These are phyloP conservation scores for Clausena lansium DNA, from an alignment of 345 rosid species.

Conservation along the genomic window DNA sequence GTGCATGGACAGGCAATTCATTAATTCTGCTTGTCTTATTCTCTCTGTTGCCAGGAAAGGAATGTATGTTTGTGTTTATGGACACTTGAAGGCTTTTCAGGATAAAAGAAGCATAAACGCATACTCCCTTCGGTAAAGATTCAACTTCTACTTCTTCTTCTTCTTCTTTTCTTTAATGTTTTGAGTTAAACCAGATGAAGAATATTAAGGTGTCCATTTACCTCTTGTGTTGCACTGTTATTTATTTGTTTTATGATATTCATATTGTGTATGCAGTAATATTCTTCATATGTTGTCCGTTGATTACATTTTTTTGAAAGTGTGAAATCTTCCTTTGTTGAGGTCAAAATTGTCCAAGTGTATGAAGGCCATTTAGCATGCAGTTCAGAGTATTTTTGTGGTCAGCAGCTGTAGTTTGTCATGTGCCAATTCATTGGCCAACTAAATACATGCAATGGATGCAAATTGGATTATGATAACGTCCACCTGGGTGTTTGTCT, in stretches of 20 bases:
- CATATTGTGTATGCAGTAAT: background rate
- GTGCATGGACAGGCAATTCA: slow-evolving; percentile 1
- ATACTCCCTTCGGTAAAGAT: slow-evolving; percentile 66
- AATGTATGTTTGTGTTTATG: slow-evolving; percentile 83
- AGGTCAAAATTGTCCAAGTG: background rate
- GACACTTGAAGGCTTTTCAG: slow-evolving; percentile 73
- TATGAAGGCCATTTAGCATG: background rate
- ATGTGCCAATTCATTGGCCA: background rate
- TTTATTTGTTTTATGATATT: background rate
- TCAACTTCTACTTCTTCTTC: background rate
- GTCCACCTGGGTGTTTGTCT: background rate
- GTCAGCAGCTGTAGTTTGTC: background rate
- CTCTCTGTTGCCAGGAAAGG: slow-evolving; percentile 51
- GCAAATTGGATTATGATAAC: background rate
- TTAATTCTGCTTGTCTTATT: background rate
- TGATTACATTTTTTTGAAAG: background rate
- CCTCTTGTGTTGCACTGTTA: background rate
- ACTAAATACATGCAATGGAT: background rate
- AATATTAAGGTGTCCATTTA: background rate
- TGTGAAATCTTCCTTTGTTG: too few relatives aligned
- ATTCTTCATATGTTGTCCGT: background rate
- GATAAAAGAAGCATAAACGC: slow-evolving; percentile 67
- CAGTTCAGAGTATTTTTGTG: background rate
- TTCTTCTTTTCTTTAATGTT: background rate
- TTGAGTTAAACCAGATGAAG: background rate